Percentiles rank a stretch among this genome's conserved stretches.
Evolutionary conservation across 1,139 yeast species (phyloP).

Genomic region (Zygosaccharomyces pseudobailii): DNA sequence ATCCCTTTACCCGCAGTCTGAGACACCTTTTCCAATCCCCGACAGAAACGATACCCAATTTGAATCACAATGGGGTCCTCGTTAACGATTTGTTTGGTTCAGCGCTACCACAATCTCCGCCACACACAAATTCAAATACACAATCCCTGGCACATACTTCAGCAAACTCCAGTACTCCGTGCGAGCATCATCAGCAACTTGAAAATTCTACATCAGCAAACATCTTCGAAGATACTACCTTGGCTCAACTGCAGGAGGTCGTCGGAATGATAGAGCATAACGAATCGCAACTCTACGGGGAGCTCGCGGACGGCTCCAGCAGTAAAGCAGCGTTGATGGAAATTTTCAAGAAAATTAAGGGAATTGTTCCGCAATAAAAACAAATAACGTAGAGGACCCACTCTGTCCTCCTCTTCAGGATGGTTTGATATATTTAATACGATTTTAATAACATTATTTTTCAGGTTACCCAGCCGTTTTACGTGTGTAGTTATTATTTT

Average conservation of each 20-base stretch:
- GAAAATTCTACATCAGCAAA: constrained; percentile 14
- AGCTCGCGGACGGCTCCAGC: constrained; percentile 8
- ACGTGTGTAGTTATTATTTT: constrained; percentile 1
- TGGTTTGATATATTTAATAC: too few species aligned
- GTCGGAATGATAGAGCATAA: constrained; percentile 16
- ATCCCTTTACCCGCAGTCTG: constrained; percentile 3
- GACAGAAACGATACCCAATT: constrained; percentile 5
- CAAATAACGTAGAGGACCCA: too few species aligned
- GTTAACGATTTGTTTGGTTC: constrained; percentile 11
- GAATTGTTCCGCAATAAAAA: constrained; percentile 13
- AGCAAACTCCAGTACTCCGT: not conserved
- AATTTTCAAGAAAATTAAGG: constrained; percentile 12
- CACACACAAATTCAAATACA: not conserved
- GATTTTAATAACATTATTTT: not conserved
- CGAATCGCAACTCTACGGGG: constrained; percentile 16
- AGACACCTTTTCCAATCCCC: constrained; percentile 7
- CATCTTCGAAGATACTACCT: constrained; percentile 14
- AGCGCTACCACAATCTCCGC: constrained; percentile 10
- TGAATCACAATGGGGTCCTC: constrained; percentile 6
- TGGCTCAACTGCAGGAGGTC: constrained; percentile 15
- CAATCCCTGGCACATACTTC: not conserved
- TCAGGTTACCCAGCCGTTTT: constrained; percentile 5
- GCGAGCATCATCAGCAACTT: constrained; percentile 1
- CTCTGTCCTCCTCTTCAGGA: too few species aligned
- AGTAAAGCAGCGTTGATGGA: constrained; percentile 10